Evolutionary conservation across 2,329 filamentous ascomycete species (phyloP).

Genomic region (Thelonectria discophora): DNA sequence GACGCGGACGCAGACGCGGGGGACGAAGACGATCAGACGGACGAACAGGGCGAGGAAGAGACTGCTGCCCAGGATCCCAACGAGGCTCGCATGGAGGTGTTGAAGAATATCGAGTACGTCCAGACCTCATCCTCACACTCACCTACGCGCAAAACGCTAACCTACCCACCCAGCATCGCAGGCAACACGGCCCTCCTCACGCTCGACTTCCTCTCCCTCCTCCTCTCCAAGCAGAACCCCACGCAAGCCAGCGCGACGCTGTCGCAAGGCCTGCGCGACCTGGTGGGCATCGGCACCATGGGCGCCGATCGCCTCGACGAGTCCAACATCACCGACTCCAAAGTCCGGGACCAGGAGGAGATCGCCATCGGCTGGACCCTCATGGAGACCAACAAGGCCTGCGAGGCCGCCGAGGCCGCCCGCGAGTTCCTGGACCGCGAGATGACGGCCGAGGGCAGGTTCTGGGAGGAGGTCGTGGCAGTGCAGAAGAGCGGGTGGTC

Average conservation of each 20-base stretch:
- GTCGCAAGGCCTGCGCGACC: slow-evolving; percentile 73
- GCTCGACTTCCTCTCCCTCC: slow-evolving; percentile 83
- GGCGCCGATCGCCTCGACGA: slow-evolving; percentile 72
- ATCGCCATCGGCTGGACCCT: slow-evolving; percentile 78
- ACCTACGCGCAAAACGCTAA: neutral
- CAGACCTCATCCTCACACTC: neutral
- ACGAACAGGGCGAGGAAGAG: slow-evolving; percentile 43
- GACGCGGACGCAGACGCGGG: slow-evolving; percentile 34
- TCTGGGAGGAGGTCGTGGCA: slow-evolving; percentile 86
- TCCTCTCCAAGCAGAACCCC: slow-evolving; percentile 83
- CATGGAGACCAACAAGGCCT: slow-evolving; percentile 77
- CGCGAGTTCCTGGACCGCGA: slow-evolving; percentile 78
- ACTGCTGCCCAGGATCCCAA: slow-evolving; percentile 57
- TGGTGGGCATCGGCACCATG: slow-evolving; percentile 78
- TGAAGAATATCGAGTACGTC: slow-evolving; percentile 66
- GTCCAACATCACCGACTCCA: slow-evolving; percentile 65
- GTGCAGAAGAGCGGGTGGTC: slow-evolving; percentile 89
- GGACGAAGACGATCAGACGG: slow-evolving; percentile 50
- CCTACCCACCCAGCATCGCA: slow-evolving; percentile 43
- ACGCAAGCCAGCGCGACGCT: slow-evolving; percentile 75
- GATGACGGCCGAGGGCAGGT: slow-evolving; percentile 80
- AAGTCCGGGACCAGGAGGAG: slow-evolving; percentile 64
- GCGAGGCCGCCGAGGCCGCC: slow-evolving; percentile 77
- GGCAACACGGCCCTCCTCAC: slow-evolving; percentile 71
- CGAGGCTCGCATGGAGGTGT: slow-evolving; percentile 64